Evolutionary conservation across 1,139 yeast genomes (phyloP), one percentile per base, ranked within the genome.

Genomic region (Sugiyamaella grinbergsii): DNA sequence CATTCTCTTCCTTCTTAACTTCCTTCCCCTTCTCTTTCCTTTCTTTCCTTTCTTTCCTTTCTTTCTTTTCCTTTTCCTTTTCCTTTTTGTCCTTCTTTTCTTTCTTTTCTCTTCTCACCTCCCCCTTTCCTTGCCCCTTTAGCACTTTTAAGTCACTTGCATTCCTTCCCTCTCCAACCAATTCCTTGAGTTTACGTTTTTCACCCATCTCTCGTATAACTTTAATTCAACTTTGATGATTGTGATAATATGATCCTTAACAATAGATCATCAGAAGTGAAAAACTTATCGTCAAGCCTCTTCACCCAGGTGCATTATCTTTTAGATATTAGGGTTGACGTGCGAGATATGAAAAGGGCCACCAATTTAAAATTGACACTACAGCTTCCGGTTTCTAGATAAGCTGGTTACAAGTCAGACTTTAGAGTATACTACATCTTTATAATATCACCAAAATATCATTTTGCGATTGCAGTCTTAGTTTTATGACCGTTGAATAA

Each of bases 11-110:
- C 33, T 38, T 33, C 16, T 49, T 31, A 36, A 49, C 42, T n/a
- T 41, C 13, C 46, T 54, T 40, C 31, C 52, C 39, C 39, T 37
- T 41, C 15, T 47, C 24, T 47, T 53, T 44, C 38, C 16, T 18
- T 39, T 40, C 24, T 47, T 32, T 36, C 34, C 48, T 41, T 34
- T 37, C 40, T 36, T 33, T 43, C 37, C 42, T 49, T n/a, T 22
- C 13, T 22, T 51, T 33, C 26, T 50, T 41, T 20, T 26, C 32
- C 46, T 26, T 34, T 31, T 37, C 29, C 31, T 20, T 32, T 29
- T 40, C 37, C 37, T 42, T 28, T 15, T 47, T 33, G 10, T 11
- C 20, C 23, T 49, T 28, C 38, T 43, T 38, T 15, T 41, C 40
- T 42, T 48, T 47, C 42, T 39, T 40, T 24, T 39, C 37, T 32